phyloP scores from a whole-genome alignment of 345 rosid species.

The Dovyalis caffra region DNA sequence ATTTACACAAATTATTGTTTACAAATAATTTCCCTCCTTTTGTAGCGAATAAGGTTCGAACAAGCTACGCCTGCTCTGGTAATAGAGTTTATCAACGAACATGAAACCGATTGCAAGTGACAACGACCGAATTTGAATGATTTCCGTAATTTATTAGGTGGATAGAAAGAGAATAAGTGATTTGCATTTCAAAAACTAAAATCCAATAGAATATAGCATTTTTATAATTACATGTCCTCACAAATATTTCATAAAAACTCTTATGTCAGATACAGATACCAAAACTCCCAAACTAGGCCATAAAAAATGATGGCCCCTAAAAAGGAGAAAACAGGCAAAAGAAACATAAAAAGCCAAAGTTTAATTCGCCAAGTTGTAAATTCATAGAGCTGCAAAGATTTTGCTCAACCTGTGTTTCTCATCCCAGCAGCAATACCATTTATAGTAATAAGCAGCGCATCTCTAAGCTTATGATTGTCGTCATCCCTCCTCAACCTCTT shows the following conservation, averaged over 20 bases:
- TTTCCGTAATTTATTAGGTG: neutral
- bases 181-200: neutral
- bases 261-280: neutral
- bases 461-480: constrained; percentile 79
- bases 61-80: neutral
- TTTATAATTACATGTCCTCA: no score
- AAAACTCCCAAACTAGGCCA: neutral
- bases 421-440: constrained; percentile 97
- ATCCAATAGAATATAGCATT: no score
- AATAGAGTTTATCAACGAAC: neutral
- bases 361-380: neutral
- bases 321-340: neutral
- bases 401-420: constrained; percentile 66
- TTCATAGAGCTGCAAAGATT: neutral
- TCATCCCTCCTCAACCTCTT: constrained; percentile 83
- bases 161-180: neutral
- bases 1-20: no score
- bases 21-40: no score
- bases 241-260: neutral
- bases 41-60: no score
- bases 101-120: neutral
- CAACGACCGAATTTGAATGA: neutral
- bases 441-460: constrained; percentile 89
- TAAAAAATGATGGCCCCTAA: neutral
- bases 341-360: neutral